Evolutionary conservation across 2,329 filamentous ascomycete genomes (phyloP).

Genomic region (Sporothrix euskadiensis): DNA sequence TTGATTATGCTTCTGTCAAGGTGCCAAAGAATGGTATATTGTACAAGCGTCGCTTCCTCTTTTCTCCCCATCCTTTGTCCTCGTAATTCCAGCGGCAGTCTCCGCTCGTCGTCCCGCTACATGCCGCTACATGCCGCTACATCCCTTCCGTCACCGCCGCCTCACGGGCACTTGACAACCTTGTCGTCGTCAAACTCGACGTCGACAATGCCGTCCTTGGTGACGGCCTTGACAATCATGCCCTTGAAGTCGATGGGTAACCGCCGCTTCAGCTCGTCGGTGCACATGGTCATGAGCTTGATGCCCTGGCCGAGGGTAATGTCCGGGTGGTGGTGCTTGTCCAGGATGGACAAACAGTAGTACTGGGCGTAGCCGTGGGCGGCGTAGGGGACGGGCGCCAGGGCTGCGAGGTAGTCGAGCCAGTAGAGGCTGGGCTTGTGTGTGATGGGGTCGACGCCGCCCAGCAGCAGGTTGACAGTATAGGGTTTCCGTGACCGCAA

Average conservation of each 20-base stretch:
- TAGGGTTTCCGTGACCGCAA: conserved; percentile 91
- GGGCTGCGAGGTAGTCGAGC: conserved; percentile 92
- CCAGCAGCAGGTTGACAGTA: conserved; percentile 93
- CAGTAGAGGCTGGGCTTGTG: conserved; percentile 92
- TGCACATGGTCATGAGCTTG: conserved; percentile 92
- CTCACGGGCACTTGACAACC: conserved; percentile 61
- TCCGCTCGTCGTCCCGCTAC: background rate
- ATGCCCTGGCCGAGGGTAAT: conserved; percentile 86
- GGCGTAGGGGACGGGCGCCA: conserved; percentile 88
- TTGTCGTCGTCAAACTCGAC: conserved; percentile 83
- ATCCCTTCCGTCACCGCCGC: background rate
- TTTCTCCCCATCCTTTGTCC: background rate
- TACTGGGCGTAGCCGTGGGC: conserved; percentile 99
- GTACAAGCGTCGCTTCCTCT: conserved; percentile 14
- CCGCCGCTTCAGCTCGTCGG: conserved; percentile 93
- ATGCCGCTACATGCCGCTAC: background rate
- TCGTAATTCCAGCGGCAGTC: background rate
- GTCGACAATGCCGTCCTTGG: conserved; percentile 86
- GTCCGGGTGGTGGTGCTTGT: conserved; percentile 97
- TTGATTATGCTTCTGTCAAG: conserved; percentile 22
- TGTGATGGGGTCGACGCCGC: conserved; percentile 89
- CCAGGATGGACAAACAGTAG: conserved; percentile 95
- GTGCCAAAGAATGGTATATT: conserved; percentile 17
- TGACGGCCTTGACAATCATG: conserved; percentile 89
- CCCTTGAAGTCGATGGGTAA: conserved; percentile 99